These are phyloP conservation scores for Suillus subalutaceus DNA, from an alignment of 768 basidiomycete genomes.

Conservation along the genomic window DNA sequence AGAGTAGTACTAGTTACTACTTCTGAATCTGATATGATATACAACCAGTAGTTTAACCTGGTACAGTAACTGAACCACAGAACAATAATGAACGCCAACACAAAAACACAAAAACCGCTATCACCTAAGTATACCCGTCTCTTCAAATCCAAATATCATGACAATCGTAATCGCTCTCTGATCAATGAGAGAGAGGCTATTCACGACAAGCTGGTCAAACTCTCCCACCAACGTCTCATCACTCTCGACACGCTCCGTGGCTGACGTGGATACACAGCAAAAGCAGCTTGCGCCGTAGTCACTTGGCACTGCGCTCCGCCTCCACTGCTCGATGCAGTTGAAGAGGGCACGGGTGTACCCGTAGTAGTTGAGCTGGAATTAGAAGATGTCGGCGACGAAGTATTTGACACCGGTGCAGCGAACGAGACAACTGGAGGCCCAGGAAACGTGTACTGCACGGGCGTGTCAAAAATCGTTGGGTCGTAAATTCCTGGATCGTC, in stretches of 20 bases:
- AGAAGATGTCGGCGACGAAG: slow-evolving; percentile 16
- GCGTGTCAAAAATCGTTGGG: slow-evolving; percentile 40
- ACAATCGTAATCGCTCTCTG: not conserved
- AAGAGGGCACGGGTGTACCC: slow-evolving; percentile 3
- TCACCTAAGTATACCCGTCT: not conserved
- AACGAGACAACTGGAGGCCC: slow-evolving; percentile 53
- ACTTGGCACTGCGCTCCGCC: slow-evolving; percentile 24
- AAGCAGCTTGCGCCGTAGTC: slow-evolving; percentile 17
- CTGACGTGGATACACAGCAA: slow-evolving; percentile 12
- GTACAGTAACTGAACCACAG: not conserved
- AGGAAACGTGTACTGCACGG: slow-evolving; percentile 49
- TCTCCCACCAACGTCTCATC: slow-evolving; percentile 26
- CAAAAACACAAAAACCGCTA: not conserved
- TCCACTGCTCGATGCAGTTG: slow-evolving; percentile 15
- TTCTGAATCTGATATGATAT: not conserved
- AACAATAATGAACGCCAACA: not conserved
- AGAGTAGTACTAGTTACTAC: not conserved
- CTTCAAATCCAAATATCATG: not conserved
- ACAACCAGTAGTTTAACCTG: not conserved
- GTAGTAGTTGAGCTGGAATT: slow-evolving; percentile 19
- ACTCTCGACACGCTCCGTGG: slow-evolving; percentile 34
- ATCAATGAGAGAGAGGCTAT: not conserved
- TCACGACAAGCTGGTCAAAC: not conserved
- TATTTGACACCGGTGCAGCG: slow-evolving; percentile 21
- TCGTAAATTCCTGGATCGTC: slow-evolving; percentile 72